Evolutionary conservation across 495 filamentous ascomycete genomes (phyloP).

Genomic region (Daldinia grandis): DNA sequence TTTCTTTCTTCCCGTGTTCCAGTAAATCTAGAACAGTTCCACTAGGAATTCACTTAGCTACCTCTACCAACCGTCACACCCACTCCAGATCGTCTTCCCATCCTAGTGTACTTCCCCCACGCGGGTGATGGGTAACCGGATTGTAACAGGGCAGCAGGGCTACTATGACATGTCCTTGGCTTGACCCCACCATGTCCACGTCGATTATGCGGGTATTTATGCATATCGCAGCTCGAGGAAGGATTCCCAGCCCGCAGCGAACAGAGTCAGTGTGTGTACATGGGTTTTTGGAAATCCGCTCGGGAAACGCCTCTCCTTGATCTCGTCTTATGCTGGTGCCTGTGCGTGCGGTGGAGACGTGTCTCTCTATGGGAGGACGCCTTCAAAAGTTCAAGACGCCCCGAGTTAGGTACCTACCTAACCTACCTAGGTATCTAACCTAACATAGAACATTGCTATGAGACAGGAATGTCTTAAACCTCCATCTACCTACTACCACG

Average conservation of each 20-base stretch:
- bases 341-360: conserved; percentile 2
- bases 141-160: conserved; percentile 35
- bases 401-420: conserved; percentile 1
- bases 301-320: neutral
- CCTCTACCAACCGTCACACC: conserved; percentile 3
- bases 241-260: neutral
- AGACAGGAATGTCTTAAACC: conserved; percentile 12
- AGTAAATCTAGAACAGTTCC: conserved; percentile 15
- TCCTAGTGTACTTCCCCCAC: conserved; percentile 28
- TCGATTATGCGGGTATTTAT: conserved; percentile 4
- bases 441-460: conserved; percentile 12
- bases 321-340: neutral
- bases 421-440: no score
- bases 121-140: conserved; percentile 27
- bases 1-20: neutral
- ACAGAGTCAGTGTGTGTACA: neutral
- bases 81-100: conserved; percentile 19
- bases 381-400: conserved; percentile 3
- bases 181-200: conserved; percentile 27
- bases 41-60: neutral
- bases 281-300: neutral
- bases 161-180: conserved; percentile 13
- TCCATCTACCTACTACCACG: no score
- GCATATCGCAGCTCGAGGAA: neutral
- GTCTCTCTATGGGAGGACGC: conserved; percentile 3